These are phyloP conservation scores for Populus nigra DNA, from an alignment of 345 rosid genomes.

Conservation along the genomic window DNA sequence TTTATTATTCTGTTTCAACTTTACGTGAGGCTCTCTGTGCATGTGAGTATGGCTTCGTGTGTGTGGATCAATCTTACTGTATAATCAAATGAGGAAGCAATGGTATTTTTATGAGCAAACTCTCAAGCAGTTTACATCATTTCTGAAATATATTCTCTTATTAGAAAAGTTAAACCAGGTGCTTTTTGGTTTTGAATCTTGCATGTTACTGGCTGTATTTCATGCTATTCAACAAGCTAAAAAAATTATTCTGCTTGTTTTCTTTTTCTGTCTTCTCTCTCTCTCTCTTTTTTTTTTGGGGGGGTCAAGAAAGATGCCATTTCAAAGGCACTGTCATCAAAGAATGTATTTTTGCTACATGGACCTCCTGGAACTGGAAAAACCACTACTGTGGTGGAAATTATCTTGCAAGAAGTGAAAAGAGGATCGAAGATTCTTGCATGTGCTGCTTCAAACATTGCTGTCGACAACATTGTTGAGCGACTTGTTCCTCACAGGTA, in stretches of 20 bases:
- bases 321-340: constrained; percentile 75
- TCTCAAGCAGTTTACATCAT: neutral
- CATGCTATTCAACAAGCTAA: constrained; percentile 11
- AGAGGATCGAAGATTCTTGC: constrained; percentile 95
- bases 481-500: constrained; percentile 89
- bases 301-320: constrained; percentile 72
- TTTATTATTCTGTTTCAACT: too few relatives aligned
- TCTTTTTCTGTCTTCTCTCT: neutral
- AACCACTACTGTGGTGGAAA: constrained; percentile 96
- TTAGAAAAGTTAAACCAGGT: too few relatives aligned
- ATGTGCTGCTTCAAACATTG: constrained; percentile 97
- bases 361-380: constrained; percentile 99
- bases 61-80: neutral
- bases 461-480: constrained; percentile 97
- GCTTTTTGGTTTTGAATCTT: neutral
- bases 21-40: neutral
- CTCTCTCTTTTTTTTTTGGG: constrained; percentile 11
- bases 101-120: neutral
- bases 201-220: neutral
- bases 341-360: constrained; percentile 78
- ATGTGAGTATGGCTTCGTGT: neutral
- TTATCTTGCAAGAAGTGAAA: constrained; percentile 88
- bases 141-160: neutral
- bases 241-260: neutral
- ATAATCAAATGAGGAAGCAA: neutral